Percentiles rank a stretch among this genome's conserved stretches.
Conservation (phyloP, 441 rosid genomes). For the Brassica hybrid region DNA sequence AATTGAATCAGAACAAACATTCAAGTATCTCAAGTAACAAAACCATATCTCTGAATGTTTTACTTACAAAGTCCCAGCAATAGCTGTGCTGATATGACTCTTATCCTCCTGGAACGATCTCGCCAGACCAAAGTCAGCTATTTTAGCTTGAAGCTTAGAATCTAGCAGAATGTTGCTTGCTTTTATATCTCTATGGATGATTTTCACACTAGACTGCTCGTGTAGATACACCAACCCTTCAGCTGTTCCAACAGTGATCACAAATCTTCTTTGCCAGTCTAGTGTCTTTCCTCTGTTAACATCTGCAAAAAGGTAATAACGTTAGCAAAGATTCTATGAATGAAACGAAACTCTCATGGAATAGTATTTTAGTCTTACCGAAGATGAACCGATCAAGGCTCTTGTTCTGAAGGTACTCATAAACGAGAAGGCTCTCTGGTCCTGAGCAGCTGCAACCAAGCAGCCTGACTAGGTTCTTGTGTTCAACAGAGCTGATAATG, state of each 20-base stretch:
- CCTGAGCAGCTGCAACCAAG: conserved; percentile 92
- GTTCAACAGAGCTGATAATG: conserved; percentile 85
- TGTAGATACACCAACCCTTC: conserved; percentile 91
- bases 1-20: neutral
- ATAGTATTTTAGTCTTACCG: conserved; percentile 46
- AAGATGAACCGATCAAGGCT: conserved; percentile 87
- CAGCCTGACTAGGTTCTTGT: conserved; percentile 88
- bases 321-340: neutral
- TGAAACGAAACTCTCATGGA: neutral
- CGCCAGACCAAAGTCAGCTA: conserved; percentile 94
- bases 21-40: neutral
- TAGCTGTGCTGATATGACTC: conserved; percentile 93
- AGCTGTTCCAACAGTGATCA: conserved; percentile 73
- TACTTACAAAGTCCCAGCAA: conserved; percentile 93
- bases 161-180: conserved; percentile 90
- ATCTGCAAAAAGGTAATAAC: conserved; percentile 52
- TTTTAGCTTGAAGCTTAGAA: conserved; percentile 77
- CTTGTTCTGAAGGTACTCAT: conserved; percentile 81
- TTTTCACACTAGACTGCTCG: conserved; percentile 66
- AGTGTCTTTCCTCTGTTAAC: conserved; percentile 62
- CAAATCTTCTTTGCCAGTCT: conserved; percentile 72
- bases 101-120: conserved; percentile 89
- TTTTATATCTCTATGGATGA: conserved; percentile 90
- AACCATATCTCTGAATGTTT: neutral
- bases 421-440: conserved; percentile 93